Evolutionary conservation across 345 rosid species (phyloP), one percentile per base, ranked within the genome.

Genomic region (Euphorbia pulcherrima): DNA sequence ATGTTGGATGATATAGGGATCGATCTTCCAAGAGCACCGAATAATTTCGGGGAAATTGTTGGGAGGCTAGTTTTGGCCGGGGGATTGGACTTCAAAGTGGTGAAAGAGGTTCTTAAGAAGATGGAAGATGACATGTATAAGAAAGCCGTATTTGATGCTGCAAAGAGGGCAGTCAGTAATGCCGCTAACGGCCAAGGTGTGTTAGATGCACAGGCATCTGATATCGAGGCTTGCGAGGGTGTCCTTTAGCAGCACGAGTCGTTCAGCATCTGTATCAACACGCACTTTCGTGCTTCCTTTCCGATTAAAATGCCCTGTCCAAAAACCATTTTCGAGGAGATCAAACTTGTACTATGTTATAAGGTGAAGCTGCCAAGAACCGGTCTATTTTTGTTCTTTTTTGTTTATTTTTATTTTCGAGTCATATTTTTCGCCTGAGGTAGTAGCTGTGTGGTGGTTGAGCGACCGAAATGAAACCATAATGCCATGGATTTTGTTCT

Each of bases 1-100:
- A 72, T 77, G 87, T 65, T 93, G 64, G 96, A 93, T 75, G 97
- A 93, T 62, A 64, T 90, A n/a, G 96, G 83, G 16, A 89, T 93
- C 27, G 98, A 93, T 73, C 74, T 86, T 27, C 99, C 97, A 0
- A 90, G 77, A 67, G 99, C 97, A 0, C 97, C 92, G 3, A 71
- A 71, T 68, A 80, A 82, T 75, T 94, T 89, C 72, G 96, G 96
- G 33, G 88, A 86, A 74, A 81, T 94, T 39, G 58, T 91, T 1
- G 97, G 96, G 65, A 79, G 78, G 67, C 78, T 94, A 33, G 70
- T 89, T 54, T 57, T 82, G 79, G 81, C 76, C 0, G 78, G 80
- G n/a, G 85, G 75, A 16, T 72, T 82, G 52, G 80, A 85, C 75
- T 89, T 91, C 65, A 78, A 75, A 24, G 62, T 77, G 68, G 83